Conservation (phyloP, 2,329 filamentous ascomycete species). For the Macroventuria anomochaeta region DNA sequence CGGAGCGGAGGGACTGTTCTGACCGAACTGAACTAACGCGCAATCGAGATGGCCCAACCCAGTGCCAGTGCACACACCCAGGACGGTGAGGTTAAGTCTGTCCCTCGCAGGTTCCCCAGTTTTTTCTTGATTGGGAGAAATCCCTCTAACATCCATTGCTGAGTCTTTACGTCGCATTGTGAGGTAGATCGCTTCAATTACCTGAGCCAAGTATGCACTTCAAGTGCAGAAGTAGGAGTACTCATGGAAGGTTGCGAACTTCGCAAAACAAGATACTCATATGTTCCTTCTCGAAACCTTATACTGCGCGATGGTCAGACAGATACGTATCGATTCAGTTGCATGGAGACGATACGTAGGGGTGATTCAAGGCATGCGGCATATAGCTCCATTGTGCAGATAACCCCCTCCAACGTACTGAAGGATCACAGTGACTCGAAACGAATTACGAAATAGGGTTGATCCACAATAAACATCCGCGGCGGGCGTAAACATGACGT, state of each 20-base stretch:
- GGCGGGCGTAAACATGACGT: not conserved
- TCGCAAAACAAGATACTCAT: not conserved
- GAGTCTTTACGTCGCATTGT: conserved; percentile 25
- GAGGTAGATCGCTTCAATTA: conserved; percentile 6
- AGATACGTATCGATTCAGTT: not conserved
- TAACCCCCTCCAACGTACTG: not conserved
- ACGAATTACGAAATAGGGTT: conserved; percentile 11
- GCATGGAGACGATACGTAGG: not conserved
- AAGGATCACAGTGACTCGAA: conserved; percentile 7
- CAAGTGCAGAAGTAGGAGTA: not conserved
- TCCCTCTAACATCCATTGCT: conserved; percentile 16
- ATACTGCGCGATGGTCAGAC: not conserved
- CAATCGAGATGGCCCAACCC: conserved; percentile 66
- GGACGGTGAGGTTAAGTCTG: conserved; percentile 58
- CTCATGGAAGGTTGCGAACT: not conserved
- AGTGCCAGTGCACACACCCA: conserved; percentile 63
- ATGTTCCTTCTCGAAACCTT: not conserved
- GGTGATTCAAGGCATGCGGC: not conserved
- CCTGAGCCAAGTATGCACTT: conserved; percentile 11
- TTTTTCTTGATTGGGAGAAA: not conserved
- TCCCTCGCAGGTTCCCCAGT: conserved; percentile 5
- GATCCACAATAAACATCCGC: not conserved
- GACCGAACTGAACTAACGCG: conserved; percentile 63
- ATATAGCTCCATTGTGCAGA: not conserved
- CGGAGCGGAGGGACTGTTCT: conserved; percentile 58